Base-by-base conservation (phyloP, 192 early-diverging fungal genomes). In the Backusella australiensis region DNA sequence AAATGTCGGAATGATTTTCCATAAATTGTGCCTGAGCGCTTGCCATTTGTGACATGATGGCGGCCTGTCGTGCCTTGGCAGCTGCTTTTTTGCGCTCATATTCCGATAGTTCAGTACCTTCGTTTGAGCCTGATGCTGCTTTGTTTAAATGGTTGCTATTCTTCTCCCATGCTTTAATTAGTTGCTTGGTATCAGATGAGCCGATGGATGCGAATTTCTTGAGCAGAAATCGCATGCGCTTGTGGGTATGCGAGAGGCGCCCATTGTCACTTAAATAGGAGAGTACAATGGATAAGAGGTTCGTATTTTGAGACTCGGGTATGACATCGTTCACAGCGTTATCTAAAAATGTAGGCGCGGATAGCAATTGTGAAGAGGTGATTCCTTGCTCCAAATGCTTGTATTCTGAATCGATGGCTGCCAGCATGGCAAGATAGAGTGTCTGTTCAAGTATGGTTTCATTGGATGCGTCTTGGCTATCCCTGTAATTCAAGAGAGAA, bases 21-120 rank as follows among this genome's bases (percentile, higher is more conserved):
- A 95, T 90, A 77, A 99, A 99, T 42, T 86, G 87, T 70, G 93
- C 82, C 84, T 97, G 95, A 36, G 89, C 90, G 53, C 89, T 89
- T 6, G 93, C 93, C 86, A 99, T 93, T 78, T 96, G 94, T 1
- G 92, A 94, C 91, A 98, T 92, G 71, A 98, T 95, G 11, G 90
- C 95, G 11, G 90, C 93, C 79, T 97, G 94, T 56, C 97, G 90
- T 42, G 92, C 92, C 73, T 94, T 93, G 19, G 93, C 91, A 32
- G 93, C 90, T 39, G 87, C 85, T 84, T 94, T 97, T 70, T 92
- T 94, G 42, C 90, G 85, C 76, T 94, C 96, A 1, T 82, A 85
- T 23, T 94, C 93, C 39, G 84, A 84, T 21, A 86, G 76, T 26
- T 63, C 23, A 69, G 87, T 78, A 35, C 67, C 46, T 34, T 9